phyloP scores from a whole-genome alignment of 345 rosid genomes.

The Ricinus communis region DNA sequence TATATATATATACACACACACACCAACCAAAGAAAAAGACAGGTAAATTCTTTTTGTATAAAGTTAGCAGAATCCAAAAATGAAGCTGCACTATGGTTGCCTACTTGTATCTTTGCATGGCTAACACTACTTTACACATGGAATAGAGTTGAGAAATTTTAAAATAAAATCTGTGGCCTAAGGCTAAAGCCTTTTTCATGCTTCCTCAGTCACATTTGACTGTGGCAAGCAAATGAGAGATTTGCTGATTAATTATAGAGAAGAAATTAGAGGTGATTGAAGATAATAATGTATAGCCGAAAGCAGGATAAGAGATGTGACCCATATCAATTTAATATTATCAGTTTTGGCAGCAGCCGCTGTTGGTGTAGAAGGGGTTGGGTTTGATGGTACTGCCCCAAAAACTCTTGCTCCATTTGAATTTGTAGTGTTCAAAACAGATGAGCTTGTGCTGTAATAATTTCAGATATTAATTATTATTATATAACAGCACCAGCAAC shows the following conservation, averaged over 20 bases:
- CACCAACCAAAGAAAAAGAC: too few relatives aligned
- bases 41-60: too few relatives aligned
- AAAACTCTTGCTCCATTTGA: slow-evolving; percentile 60
- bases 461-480: not conserved
- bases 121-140: too few relatives aligned
- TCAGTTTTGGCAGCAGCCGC: slow-evolving; percentile 17
- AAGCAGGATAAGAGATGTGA: slow-evolving; percentile 14
- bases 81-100: too few relatives aligned
- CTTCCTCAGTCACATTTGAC: not conserved
- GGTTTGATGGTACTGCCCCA: slow-evolving; percentile 58
- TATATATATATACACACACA: too few relatives aligned
- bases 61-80: too few relatives aligned
- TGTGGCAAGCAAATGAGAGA: not conserved
- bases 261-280: not conserved
- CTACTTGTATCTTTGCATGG: too few relatives aligned
- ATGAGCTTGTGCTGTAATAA: slow-evolving; percentile 57
- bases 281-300: not conserved
- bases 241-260: not conserved
- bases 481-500: not conserved
- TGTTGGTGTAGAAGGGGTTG: slow-evolving; percentile 42
- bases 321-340: not conserved
- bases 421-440: slow-evolving; percentile 62
- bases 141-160: too few relatives aligned
- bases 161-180: not conserved
- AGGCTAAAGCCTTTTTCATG: not conserved